Conservation (phyloP, 2,329 filamentous ascomycete genomes). For the Ascochyta koolunga region DNA sequence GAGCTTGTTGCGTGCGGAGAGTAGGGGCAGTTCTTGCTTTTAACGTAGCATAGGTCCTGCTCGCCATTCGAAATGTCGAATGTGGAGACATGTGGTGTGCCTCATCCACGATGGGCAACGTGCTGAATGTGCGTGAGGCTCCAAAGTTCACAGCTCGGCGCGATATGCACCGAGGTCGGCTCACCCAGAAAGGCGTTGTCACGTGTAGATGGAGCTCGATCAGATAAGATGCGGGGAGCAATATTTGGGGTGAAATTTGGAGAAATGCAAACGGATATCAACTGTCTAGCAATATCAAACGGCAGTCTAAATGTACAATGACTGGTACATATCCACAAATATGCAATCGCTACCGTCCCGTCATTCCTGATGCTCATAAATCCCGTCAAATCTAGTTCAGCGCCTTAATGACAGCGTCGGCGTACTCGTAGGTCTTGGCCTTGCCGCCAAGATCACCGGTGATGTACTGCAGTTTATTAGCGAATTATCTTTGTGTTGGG, state of each 20-base stretch:
- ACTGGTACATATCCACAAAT: slow-evolving; percentile 47
- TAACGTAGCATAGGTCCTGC: slow-evolving; percentile 4
- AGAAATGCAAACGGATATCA: slow-evolving; percentile 18
- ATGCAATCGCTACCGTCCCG: slow-evolving; percentile 41
- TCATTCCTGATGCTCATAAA: slow-evolving; percentile 35
- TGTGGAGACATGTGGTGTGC: not conserved
- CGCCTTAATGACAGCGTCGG: slow-evolving; percentile 82
- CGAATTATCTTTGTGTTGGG: not conserved
- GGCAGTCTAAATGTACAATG: slow-evolving; percentile 45
- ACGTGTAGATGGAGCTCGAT: slow-evolving; percentile 17
- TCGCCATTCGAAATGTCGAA: not conserved
- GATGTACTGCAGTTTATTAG: slow-evolving; percentile 62
- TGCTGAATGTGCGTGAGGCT: not conserved
- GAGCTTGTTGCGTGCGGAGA: slow-evolving; percentile 1
- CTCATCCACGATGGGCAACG: not conserved
- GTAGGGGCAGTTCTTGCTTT: not conserved
- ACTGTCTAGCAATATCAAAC: slow-evolving; percentile 32
- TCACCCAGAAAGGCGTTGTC: slow-evolving; percentile 2
- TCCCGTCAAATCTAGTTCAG: slow-evolving; percentile 49
- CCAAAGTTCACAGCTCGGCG: slow-evolving; percentile 12
- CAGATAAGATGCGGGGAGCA: slow-evolving; percentile 25
- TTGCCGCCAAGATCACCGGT: slow-evolving; percentile 96
- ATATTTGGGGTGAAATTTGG: not conserved
- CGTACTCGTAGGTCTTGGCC: slow-evolving; percentile 94
- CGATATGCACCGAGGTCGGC: slow-evolving; percentile 16